Conservation (phyloP, 805 yeast species). For the Pichia scutulata region DNA sequence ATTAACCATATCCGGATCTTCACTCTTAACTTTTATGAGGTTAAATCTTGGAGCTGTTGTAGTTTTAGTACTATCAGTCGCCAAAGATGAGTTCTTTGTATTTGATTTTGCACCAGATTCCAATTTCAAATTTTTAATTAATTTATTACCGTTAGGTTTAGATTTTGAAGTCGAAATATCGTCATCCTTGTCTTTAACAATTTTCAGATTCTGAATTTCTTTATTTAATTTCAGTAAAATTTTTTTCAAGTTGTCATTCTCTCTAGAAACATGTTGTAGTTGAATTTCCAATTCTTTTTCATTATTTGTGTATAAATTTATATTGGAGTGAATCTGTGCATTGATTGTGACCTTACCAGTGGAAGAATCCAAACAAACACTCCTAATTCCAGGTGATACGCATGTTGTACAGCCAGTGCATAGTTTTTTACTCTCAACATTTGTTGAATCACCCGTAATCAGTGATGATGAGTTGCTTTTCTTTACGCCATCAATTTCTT, state of each 20-base stretch:
- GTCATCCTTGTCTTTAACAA: slow-evolving; percentile 17
- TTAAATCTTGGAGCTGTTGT: background rate
- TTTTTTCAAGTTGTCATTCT: slow-evolving; percentile 36
- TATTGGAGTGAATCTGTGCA: slow-evolving; percentile 31
- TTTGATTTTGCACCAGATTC: background rate
- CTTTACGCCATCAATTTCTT: background rate
- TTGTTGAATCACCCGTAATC: background rate
- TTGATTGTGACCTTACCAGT: slow-evolving; percentile 20
- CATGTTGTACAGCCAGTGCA: slow-evolving; percentile 6
- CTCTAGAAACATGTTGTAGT: slow-evolving; percentile 35
- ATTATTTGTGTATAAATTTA: slow-evolving; percentile 26
- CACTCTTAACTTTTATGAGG: background rate
- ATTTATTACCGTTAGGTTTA: background rate
- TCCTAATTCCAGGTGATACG: slow-evolving; percentile 9
- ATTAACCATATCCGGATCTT: background rate
- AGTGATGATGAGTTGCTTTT: background rate
- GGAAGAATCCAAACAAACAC: slow-evolving; percentile 10
- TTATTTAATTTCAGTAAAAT: slow-evolving; percentile 32
- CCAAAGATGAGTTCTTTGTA: background rate
- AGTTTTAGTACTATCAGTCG: background rate
- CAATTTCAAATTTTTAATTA: background rate
- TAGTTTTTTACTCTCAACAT: background rate
- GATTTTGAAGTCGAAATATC: background rate
- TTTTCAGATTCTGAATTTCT: slow-evolving; percentile 30
- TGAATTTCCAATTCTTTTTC: slow-evolving; percentile 29